These are phyloP conservation scores for Monilinia polystroma DNA, from an alignment of 2,329 filamentous ascomycete species.

Conservation along the genomic window DNA sequence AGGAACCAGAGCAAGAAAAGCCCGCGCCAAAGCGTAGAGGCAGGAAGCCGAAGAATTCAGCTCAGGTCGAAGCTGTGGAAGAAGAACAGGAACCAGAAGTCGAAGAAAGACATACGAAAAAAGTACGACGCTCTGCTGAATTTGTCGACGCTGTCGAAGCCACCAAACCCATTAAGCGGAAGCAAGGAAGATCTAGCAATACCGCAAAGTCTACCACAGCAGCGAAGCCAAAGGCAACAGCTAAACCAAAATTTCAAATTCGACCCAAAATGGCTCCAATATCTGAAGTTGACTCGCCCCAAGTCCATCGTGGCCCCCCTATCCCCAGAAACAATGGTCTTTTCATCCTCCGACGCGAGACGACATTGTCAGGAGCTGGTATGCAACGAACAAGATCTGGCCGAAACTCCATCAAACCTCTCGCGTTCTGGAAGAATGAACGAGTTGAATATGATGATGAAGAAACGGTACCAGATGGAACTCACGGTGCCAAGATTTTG, in stretches of 20 bases:
- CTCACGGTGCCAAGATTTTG: slow-evolving; percentile 53
- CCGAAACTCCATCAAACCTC: slow-evolving; percentile 71
- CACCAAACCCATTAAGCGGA: slow-evolving; percentile 14
- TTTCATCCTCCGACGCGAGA: slow-evolving; percentile 51
- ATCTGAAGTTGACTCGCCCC: slow-evolving; percentile 33
- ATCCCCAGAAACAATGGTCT: slow-evolving; percentile 49
- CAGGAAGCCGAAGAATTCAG: slow-evolving; percentile 16
- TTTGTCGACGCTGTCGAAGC: slow-evolving; percentile 20
- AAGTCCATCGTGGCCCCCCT: slow-evolving; percentile 39
- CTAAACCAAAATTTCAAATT: slow-evolving; percentile 25
- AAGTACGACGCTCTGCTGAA: slow-evolving; percentile 28
- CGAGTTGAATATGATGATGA: slow-evolving; percentile 66
- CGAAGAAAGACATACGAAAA: slow-evolving; percentile 28
- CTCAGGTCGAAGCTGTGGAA: slow-evolving; percentile 24
- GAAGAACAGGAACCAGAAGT: slow-evolving; percentile 22
- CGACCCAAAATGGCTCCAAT: slow-evolving; percentile 31
- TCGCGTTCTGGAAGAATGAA: slow-evolving; percentile 87
- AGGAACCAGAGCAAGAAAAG: slow-evolving; percentile 15
- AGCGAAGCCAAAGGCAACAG: slow-evolving; percentile 29
- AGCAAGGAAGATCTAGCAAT: slow-evolving; percentile 17
- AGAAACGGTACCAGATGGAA: slow-evolving; percentile 46
- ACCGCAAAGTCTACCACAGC: slow-evolving; percentile 13
- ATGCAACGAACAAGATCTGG: slow-evolving; percentile 67
- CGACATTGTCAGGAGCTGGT: slow-evolving; percentile 39
- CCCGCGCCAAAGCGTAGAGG: slow-evolving; percentile 15